Evolutionary conservation across 1,139 yeast genomes (phyloP), one percentile per base, ranked within the genome.

Genomic region (Candida dubliniensis): DNA sequence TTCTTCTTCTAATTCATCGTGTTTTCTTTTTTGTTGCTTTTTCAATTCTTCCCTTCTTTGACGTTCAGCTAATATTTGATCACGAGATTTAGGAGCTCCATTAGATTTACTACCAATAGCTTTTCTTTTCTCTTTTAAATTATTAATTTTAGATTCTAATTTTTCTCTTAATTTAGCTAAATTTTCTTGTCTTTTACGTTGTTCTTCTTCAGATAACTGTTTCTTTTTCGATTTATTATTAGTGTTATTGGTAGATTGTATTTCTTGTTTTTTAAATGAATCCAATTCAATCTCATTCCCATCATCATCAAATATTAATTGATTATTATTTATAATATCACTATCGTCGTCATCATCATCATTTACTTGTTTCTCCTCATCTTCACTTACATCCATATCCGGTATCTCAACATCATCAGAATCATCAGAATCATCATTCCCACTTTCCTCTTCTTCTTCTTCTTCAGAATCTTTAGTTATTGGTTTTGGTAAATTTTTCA

Each of bases 21-120:
- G 66, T 45, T 68, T 69, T 51, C 72, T 66, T 56, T 62, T 71
- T 43, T 66, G 54, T 45, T 63, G 66, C 48, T 67, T 64, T 58
- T 66, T 74, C 56, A 61, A 57, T 61, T 79, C 69, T 15, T 68
- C 74, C 52, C 67, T 72, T 43, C 62, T 61, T 52, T 71, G 73
- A 39, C 79, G 64, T 50, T 79, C 90, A 42, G 77, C 86, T 49
- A 86, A 65, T 40, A 86, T 84, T 47, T 85, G 88, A 50, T 85
- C 90, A 60, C 95, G 75, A 2, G 91, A 84, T 48, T 84, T 77
- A 10, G 95, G 93, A 0, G 96, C 95, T 25, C 96, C 96, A 4
- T 77, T 74, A 12, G 76, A 82, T 37, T 81, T 84, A 0, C 93
- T 71, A 1, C 98, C 98, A 1, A 95, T 95, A 0, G 98, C 99